Evolutionary conservation across 176 grass and related monocot genomes (phyloP).

Genomic region (Poa pratensis): DNA sequence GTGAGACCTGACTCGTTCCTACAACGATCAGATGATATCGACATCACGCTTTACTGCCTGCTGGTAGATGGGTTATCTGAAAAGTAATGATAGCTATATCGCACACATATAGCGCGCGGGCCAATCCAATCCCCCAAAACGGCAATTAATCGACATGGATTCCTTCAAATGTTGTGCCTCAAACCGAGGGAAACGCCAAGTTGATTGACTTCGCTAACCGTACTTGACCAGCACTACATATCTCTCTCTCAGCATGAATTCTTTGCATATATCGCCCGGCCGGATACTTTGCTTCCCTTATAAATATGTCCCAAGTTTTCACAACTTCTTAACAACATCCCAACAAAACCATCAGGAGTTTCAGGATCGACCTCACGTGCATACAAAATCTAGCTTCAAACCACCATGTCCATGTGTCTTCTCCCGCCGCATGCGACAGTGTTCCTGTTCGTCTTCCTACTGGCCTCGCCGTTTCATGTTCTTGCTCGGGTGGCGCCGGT

Average conservation of each 20-base stretch:
- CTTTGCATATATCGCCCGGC: background rate
- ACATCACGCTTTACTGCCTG: background rate
- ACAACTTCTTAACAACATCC: background rate
- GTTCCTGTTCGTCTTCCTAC: conserved; percentile 32
- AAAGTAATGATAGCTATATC: background rate
- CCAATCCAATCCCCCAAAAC: background rate
- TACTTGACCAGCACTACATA: background rate
- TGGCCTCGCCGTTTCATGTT: conserved; percentile 16
- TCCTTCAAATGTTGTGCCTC: conserved; percentile 40
- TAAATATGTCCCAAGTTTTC: conserved; percentile 30
- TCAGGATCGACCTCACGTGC: background rate
- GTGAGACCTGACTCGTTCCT: background rate
- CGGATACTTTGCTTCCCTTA: conserved; percentile 26
- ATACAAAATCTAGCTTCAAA: background rate
- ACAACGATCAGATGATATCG: background rate
- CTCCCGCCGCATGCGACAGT: background rate
- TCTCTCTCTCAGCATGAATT: conserved; percentile 10
- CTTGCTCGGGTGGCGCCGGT: conserved; percentile 29
- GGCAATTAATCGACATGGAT: background rate
- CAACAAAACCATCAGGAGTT: background rate
- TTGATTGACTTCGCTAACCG: conserved; percentile 19
- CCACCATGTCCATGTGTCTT: conserved; percentile 6
- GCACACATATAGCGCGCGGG: background rate
- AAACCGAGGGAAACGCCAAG: conserved; percentile 26
- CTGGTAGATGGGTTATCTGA: background rate